These are phyloP conservation scores for Phytophthora parvispora DNA, from an alignment of 352 stramenopile genomes.

Conservation along the genomic window DNA sequence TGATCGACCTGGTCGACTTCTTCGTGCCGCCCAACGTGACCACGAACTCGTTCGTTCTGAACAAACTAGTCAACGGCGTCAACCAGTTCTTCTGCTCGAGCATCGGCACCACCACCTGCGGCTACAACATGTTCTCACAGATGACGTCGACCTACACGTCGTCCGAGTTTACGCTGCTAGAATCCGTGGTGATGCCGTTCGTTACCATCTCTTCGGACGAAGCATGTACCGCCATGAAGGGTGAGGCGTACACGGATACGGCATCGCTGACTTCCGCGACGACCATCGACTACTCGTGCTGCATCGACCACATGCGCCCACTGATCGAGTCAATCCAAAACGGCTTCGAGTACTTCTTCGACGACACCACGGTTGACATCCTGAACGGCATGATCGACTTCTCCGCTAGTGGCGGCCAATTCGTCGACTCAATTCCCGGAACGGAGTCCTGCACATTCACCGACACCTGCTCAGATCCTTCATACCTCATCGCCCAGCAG, in stretches of 20 bases:
- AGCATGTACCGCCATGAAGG: slow-evolving; percentile 52
- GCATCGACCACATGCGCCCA: slow-evolving; percentile 49
- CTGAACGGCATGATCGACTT: slow-evolving; percentile 64
- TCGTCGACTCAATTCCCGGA: slow-evolving; percentile 48
- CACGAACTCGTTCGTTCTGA: slow-evolving; percentile 53
- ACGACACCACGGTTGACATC: slow-evolving; percentile 44
- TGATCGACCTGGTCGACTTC: slow-evolving; percentile 54
- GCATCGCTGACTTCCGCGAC: slow-evolving; percentile 38
- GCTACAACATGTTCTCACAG: slow-evolving; percentile 48
- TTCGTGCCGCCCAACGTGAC: slow-evolving; percentile 51
- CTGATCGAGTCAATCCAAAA: slow-evolving; percentile 51
- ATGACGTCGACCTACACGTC: slow-evolving; percentile 53
- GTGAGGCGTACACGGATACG: slow-evolving; percentile 47
- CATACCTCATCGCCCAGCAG: slow-evolving; percentile 39
- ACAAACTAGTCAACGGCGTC: slow-evolving; percentile 54
- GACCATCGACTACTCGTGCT: slow-evolving; percentile 60
- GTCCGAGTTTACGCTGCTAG: slow-evolving; percentile 46
- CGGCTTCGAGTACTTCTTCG: slow-evolving; percentile 51
- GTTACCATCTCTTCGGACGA: slow-evolving; percentile 44
- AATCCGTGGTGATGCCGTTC: slow-evolving; percentile 60
- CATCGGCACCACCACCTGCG: slow-evolving; percentile 42
- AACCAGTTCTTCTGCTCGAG: slow-evolving; percentile 60
- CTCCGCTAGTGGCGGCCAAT: slow-evolving; percentile 28
- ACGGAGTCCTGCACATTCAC: slow-evolving; percentile 44
- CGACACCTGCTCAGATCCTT: slow-evolving; percentile 47